These are phyloP conservation scores for Bombardia bombarda DNA, from an alignment of 495 filamentous ascomycete species.

Conservation along the genomic window DNA sequence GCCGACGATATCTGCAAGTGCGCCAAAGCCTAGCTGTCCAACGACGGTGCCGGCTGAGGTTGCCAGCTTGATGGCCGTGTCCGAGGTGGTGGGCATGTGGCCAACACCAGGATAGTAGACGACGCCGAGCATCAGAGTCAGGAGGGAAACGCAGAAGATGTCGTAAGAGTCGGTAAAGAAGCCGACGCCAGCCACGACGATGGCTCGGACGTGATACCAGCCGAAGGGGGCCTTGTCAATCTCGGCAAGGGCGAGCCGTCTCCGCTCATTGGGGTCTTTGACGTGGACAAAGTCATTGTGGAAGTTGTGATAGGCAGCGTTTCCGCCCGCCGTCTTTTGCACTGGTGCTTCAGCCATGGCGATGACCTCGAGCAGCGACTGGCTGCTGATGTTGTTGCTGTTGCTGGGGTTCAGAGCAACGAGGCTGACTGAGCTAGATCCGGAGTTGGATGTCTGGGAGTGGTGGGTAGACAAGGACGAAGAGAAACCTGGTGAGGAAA, in stretches of 20 bases:
- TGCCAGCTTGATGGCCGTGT: conserved; percentile 81
- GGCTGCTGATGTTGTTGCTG: too few relatives aligned
- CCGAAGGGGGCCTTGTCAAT: conserved; percentile 72
- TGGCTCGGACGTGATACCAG: conserved; percentile 65
- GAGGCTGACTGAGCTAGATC: too few relatives aligned
- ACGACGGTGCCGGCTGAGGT: conserved; percentile 84
- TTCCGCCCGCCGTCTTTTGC: conserved; percentile 50
- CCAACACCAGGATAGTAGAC: conserved; percentile 55
- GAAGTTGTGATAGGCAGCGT: conserved; percentile 63
- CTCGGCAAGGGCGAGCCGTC: conserved; percentile 61
- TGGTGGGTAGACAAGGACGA: not conserved
- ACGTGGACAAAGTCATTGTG: conserved; percentile 56
- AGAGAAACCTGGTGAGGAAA: not conserved
- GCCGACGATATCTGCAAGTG: conserved; percentile 69
- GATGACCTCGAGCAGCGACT: too few relatives aligned
- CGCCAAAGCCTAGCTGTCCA: conserved; percentile 77
- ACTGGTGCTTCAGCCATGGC: conserved; percentile 8
- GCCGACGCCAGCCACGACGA: conserved; percentile 65
- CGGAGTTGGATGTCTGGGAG: too few relatives aligned
- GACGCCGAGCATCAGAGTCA: conserved; percentile 63
- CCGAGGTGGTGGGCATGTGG: conserved; percentile 51
- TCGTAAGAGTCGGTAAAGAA: conserved; percentile 75
- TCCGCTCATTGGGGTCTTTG: conserved; percentile 60
- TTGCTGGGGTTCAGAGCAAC: too few relatives aligned
- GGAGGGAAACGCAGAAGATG: conserved; percentile 64